These are phyloP conservation scores for Trypethelium eluteriae DNA, from an alignment of 495 filamentous ascomycete species.

Conservation along the genomic window DNA sequence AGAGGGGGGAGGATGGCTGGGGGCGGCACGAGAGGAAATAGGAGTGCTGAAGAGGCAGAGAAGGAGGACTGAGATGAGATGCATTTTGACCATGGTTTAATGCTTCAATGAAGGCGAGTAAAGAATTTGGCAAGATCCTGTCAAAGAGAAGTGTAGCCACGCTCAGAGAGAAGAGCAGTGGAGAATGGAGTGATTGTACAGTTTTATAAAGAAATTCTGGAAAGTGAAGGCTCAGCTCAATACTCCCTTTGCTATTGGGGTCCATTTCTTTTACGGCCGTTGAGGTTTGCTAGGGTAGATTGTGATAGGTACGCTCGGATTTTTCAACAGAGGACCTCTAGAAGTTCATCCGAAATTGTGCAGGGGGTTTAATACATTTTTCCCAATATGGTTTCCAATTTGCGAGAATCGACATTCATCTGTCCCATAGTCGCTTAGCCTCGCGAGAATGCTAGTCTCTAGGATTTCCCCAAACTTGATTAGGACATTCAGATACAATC, in stretches of 20 bases:
- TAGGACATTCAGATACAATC: too few species aligned
- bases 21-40: not conserved
- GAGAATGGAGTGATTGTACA: too few species aligned
- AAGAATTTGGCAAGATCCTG: not conserved
- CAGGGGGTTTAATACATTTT: not conserved
- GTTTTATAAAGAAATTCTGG: not conserved
- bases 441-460: too few species aligned
- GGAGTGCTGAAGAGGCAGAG: not conserved
- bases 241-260: not conserved
- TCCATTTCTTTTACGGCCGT: not conserved
- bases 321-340: not conserved
- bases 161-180: too few species aligned
- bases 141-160: not conserved
- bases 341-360: not conserved
- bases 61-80: not conserved
- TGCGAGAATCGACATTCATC: not conserved
- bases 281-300: not conserved
- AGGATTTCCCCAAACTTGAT: too few species aligned
- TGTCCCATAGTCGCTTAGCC: too few species aligned
- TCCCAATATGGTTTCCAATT: not conserved
- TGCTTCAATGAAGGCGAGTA: too few species aligned
- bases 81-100: not conserved
- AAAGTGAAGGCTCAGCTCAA: not conserved
- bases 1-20: not conserved
- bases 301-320: too few species aligned